phyloP scores from a whole-genome alignment of 2,329 filamentous ascomycete species.

The Diplodia scrobiculata region DNA sequence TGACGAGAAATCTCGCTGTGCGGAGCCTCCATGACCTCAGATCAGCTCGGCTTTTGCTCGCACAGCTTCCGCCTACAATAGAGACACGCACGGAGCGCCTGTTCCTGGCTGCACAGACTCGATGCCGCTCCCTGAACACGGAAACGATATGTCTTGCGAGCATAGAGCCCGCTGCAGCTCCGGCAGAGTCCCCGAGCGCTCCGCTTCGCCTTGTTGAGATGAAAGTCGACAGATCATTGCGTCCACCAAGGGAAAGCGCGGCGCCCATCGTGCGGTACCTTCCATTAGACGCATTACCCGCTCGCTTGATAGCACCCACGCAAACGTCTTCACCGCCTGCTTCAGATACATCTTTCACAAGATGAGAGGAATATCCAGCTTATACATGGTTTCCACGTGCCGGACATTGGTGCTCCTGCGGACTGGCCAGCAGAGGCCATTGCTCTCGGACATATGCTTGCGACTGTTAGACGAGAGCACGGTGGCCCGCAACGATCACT shows the following conservation, averaged over 20 bases:
- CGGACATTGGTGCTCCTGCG: slow-evolving; percentile 21
- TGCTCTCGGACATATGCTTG: neutral
- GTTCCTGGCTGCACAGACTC: slow-evolving; percentile 15
- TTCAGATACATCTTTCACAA: slow-evolving; percentile 25
- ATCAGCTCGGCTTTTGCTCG: slow-evolving; percentile 2
- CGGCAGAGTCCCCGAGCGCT: slow-evolving; percentile 1
- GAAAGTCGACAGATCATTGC: neutral
- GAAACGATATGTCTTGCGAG: slow-evolving; percentile 5
- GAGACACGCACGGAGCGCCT: slow-evolving; percentile 9
- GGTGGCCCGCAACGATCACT: slow-evolving; percentile 5
- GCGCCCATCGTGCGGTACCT: slow-evolving; percentile 10
- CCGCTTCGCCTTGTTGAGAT: slow-evolving; percentile 8
- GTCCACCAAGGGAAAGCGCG: neutral
- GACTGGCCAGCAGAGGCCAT: slow-evolving; percentile 2
- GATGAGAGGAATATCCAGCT: slow-evolving; percentile 15
- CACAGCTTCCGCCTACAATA: neutral
- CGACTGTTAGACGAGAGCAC: slow-evolving; percentile 21
- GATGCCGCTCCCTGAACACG: slow-evolving; percentile 13
- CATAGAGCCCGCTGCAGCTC: neutral
- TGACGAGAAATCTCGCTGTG: slow-evolving; percentile 16
- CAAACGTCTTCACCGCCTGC: slow-evolving; percentile 21
- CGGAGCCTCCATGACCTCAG: slow-evolving; percentile 1
- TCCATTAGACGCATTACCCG: slow-evolving; percentile 17
- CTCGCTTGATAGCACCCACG: neutral
- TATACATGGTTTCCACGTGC: slow-evolving; percentile 14